Evolutionary conservation across 2,329 filamentous ascomycete species (phyloP).

Genomic region (Monilinia aucupariae): DNA sequence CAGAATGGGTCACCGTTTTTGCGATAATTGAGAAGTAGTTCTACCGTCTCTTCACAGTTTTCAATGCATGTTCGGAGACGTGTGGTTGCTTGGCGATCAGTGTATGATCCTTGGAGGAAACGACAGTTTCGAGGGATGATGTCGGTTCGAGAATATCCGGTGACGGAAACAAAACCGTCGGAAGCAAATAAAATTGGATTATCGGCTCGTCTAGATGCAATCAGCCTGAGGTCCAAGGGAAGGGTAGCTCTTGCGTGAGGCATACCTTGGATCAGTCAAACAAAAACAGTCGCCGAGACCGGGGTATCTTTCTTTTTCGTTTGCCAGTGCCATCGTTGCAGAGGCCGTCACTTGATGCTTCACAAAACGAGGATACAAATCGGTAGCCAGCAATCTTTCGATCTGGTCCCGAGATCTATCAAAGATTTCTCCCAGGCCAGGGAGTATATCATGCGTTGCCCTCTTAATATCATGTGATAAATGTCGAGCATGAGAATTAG

Average conservation of each 20-base stretch:
- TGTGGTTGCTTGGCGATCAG: constrained; percentile 39
- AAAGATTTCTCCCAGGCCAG: constrained; percentile 32
- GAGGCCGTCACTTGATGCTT: constrained; percentile 46
- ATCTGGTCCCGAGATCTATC: constrained; percentile 41
- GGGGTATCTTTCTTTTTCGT: constrained; percentile 41
- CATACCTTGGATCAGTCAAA: constrained; percentile 45
- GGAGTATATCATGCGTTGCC: constrained; percentile 31
- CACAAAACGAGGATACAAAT: constrained; percentile 50
- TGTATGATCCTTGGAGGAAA: constrained; percentile 46
- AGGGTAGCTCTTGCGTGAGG: not conserved
- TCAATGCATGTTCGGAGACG: constrained; percentile 42
- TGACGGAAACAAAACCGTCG: constrained; percentile 48
- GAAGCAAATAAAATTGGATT: constrained; percentile 47
- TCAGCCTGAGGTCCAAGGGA: constrained; percentile 1
- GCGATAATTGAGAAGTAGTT: constrained; percentile 48
- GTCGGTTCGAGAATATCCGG: constrained; percentile 44
- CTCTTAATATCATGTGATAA: constrained; percentile 25
- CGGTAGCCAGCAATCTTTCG: constrained; percentile 41
- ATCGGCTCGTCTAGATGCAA: constrained; percentile 37
- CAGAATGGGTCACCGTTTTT: constrained; percentile 50
- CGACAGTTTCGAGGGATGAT: constrained; percentile 46
- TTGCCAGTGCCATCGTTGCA: constrained; percentile 42
- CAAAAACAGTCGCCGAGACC: constrained; percentile 56
- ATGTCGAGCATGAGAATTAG: constrained; percentile 21
- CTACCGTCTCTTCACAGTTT: constrained; percentile 42